Base-by-base conservation (phyloP, 148 eudicot genomes). In the Oxyria digyna region DNA sequence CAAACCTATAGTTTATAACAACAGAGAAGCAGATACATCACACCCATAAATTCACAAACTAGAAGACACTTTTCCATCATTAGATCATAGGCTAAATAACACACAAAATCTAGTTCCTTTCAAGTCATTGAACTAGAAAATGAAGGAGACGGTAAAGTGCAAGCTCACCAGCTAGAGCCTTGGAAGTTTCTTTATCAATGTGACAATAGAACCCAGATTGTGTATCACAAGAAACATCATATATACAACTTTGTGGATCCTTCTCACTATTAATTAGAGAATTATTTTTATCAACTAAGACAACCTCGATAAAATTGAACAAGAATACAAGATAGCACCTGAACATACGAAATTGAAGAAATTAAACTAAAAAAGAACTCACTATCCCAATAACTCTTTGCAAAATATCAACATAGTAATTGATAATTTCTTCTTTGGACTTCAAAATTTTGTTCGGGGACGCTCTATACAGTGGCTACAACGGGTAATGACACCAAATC, bases 181-280 rank as follows among this genome's bases (percentile, higher is more conserved):
- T 72, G 68, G 96, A 80, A 12, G 73, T 69, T 69, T 81, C 79
- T 71, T 81, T 83, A 75, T 85, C 86, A 76, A 85, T 64, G 35
- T 72, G 75, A 67, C 96, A 89, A 73, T 90, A 87, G 52, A 89
- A 89, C 33, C 96, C 85, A 54, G 80, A 89, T 72, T 73, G 74
- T 66, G 84, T 83, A 73, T 76, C 79, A 69, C 75, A 86, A 68
- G 87, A 91, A 71, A 84, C 91, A 78, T 86, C 77, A 79, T 91
- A 91, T 68, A 91, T 84, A 73, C 85, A 80, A 78, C 72, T 81
- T 68, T 83, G 87, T 29, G 97, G 91, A 76, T 87, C 89, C 77
- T 73, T 80, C 67, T 86, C 82, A 75, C 94, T 88, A 77, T 49
- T 38, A 72, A 71, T 65, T 27, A 1, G 67, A 62, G 46, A 46